phyloP scores from a whole-genome alignment of 768 basidiomycete species.

The Pisolithus orientalis region DNA sequence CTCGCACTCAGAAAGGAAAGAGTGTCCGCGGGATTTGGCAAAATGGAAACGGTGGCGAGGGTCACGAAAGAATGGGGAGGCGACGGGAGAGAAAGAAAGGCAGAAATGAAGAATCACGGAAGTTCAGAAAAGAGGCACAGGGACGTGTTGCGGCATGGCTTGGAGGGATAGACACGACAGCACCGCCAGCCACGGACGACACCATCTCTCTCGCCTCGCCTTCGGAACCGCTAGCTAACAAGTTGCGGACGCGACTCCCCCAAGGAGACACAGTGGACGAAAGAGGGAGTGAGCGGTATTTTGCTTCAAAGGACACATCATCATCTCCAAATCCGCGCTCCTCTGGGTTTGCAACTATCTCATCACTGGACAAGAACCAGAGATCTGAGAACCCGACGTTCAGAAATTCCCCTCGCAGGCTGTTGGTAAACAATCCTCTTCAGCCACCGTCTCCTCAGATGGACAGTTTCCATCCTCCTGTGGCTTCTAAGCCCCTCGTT shows the following conservation, averaged over 20 bases:
- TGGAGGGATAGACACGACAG: slow-evolving; percentile 55
- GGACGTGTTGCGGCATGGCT: slow-evolving; percentile 78
- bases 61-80: slow-evolving; percentile 17
- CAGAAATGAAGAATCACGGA: slow-evolving; percentile 33
- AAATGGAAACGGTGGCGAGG: slow-evolving; percentile 22
- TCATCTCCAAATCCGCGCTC: slow-evolving; percentile 63
- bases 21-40: slow-evolving; percentile 15
- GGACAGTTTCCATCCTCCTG: neutral
- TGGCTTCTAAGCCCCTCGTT: neutral
- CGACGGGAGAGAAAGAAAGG: slow-evolving; percentile 22
- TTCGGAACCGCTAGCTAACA: slow-evolving; percentile 17
- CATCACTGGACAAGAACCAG: slow-evolving; percentile 32
- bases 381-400: slow-evolving; percentile 6
- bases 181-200: slow-evolving; percentile 41
- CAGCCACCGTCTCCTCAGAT: slow-evolving; percentile 3
- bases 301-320: slow-evolving; percentile 18
- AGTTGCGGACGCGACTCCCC: slow-evolving; percentile 9
- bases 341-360: slow-evolving; percentile 68
- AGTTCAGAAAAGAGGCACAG: slow-evolving; percentile 45
- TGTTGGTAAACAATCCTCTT: slow-evolving; percentile 16
- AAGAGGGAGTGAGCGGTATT: slow-evolving; percentile 2
- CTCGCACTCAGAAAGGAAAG: slow-evolving; percentile 24
- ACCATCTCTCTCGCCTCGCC: slow-evolving; percentile 29
- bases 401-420: slow-evolving; percentile 13
- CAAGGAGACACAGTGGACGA: slow-evolving; percentile 6